Evolutionary conservation across 2,329 filamentous ascomycete genomes (phyloP).

Genomic region (Huntiella abstrusa): DNA sequence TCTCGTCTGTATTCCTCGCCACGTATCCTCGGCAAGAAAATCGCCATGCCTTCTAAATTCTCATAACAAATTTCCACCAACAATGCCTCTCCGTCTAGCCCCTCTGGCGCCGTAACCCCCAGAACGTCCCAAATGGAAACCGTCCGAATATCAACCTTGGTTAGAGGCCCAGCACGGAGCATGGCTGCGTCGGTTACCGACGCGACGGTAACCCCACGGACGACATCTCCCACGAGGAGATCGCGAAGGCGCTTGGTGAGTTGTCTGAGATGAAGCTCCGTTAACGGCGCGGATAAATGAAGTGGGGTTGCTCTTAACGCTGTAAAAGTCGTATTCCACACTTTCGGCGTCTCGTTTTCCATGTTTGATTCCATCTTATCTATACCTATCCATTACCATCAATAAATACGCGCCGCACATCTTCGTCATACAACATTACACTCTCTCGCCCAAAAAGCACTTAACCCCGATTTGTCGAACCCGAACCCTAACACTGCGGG

Average conservation of each 20-base stretch:
- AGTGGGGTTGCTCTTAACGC: slow-evolving; percentile 36
- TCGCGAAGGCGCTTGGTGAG: slow-evolving; percentile 33
- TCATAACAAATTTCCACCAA: slow-evolving; percentile 35
- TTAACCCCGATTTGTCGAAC: no score
- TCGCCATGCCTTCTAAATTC: slow-evolving; percentile 29
- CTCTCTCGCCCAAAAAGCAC: no score
- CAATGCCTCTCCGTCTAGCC: slow-evolving; percentile 12
- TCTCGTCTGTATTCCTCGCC: neutral
- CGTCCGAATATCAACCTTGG: slow-evolving; percentile 30
- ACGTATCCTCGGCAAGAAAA: slow-evolving; percentile 25
- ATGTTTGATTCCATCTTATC: neutral
- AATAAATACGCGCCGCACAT: no score
- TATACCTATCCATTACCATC: neutral
- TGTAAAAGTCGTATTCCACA: slow-evolving; percentile 41
- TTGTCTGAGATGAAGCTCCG: slow-evolving; percentile 20
- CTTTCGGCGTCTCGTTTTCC: slow-evolving; percentile 17
- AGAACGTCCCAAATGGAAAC: slow-evolving; percentile 15
- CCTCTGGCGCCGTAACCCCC: neutral
- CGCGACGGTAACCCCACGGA: slow-evolving; percentile 37
- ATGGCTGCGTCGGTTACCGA: slow-evolving; percentile 23
- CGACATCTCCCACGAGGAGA: slow-evolving; percentile 36
- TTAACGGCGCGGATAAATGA: slow-evolving; percentile 19
- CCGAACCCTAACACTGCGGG: no score
- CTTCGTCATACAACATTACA: no score
- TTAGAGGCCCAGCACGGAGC: slow-evolving; percentile 24